A percentile compares a stretch with the other conserved stretches of the same genome.
Evolutionary conservation across 345 rosid genomes (phyloP).

Genomic region (Salix purpurea): DNA sequence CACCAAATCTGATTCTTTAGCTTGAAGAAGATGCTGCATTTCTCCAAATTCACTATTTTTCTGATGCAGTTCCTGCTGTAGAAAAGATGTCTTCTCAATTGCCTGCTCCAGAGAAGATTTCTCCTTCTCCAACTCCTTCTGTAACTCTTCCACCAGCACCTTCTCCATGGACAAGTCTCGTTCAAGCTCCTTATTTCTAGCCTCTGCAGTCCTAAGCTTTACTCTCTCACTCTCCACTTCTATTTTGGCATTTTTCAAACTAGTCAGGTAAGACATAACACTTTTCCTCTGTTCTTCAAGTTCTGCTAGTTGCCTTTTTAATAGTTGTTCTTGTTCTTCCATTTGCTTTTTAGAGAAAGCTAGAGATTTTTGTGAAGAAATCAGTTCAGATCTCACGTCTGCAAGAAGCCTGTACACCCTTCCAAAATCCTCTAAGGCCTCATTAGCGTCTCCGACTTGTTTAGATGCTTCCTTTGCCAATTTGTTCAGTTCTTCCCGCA

Average conservation of each 20-base stretch:
- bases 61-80: conserved; percentile 48
- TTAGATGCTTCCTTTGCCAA: conserved; percentile 41
- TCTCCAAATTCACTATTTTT: conserved; percentile 50
- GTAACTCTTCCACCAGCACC: conserved; percentile 45
- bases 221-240: conserved; percentile 72
- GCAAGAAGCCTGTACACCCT: conserved; percentile 67
- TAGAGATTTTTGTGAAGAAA: conserved; percentile 66
- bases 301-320: conserved; percentile 46
- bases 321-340: conserved; percentile 53
- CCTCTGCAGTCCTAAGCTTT: conserved; percentile 62
- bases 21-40: conserved; percentile 47
- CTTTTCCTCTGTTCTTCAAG: conserved; percentile 65
- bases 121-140: conserved; percentile 50
- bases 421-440: conserved; percentile 51
- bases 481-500: conserved; percentile 57
- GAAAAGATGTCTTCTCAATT: conserved; percentile 37
- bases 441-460: conserved; percentile 43
- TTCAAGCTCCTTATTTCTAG: conserved; percentile 61
- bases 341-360: conserved; percentile 53
- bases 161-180: conserved; percentile 46
- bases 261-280: conserved; percentile 51
- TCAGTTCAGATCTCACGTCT: conserved; percentile 67
- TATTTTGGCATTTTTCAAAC: conserved; percentile 57
- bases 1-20: conserved; percentile 63
- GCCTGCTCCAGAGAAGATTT: conserved; percentile 54